Conservation (phyloP, 2,329 filamentous ascomycete species). For the Phialophora tarda region DNA sequence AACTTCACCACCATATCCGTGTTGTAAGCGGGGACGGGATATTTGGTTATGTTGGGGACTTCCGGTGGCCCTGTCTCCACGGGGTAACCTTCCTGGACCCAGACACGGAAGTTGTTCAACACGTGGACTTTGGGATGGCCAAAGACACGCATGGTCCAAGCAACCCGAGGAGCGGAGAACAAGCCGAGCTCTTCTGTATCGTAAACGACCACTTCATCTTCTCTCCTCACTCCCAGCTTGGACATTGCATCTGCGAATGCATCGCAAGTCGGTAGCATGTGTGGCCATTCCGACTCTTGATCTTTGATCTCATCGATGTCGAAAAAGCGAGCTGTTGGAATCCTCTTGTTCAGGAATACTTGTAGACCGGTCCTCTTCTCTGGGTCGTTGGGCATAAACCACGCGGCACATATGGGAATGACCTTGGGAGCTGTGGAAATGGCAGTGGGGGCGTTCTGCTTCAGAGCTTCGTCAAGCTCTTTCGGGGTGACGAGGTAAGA, state of each 20-base stretch:
- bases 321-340: constrained; percentile 92
- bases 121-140: constrained; percentile 88
- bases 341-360: constrained; percentile 79
- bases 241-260: constrained; percentile 88
- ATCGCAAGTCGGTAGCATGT: constrained; percentile 87
- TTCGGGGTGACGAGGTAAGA: constrained; percentile 86
- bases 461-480: constrained; percentile 79
- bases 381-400: constrained; percentile 93
- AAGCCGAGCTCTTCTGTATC: constrained; percentile 90
- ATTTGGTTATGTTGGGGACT: constrained; percentile 49
- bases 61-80: constrained; percentile 71
- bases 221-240: constrained; percentile 79
- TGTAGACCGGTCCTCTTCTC: constrained; percentile 76
- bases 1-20: constrained; percentile 74
- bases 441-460: constrained; percentile 77
- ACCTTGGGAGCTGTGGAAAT: constrained; percentile 82
- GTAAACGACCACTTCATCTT: constrained; percentile 93
- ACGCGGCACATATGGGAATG: constrained; percentile 87
- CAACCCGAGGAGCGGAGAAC: constrained; percentile 90
- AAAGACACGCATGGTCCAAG: constrained; percentile 90
- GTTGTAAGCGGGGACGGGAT: constrained; percentile 62
- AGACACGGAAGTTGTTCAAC: constrained; percentile 94
- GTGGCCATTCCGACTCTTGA: constrained; percentile 84
- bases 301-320: constrained; percentile 93
- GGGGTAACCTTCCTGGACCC: constrained; percentile 82